phyloP scores from a whole-genome alignment of 2,329 filamentous ascomycete species.

The Chaetoscypha palmicola region DNA sequence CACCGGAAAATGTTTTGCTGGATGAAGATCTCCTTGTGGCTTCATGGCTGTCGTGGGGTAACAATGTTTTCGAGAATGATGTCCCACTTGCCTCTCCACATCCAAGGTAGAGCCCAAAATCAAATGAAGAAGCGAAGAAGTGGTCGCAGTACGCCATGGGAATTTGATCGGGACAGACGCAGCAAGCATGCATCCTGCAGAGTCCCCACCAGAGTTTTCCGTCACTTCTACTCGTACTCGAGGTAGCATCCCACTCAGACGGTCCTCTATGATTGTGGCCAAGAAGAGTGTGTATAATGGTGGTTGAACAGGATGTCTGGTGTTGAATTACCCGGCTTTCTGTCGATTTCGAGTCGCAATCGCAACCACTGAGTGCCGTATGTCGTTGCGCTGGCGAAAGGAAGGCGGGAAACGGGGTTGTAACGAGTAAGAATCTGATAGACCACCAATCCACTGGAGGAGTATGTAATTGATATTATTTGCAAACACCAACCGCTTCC shows the following conservation, averaged over 20 bases:
- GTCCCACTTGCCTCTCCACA: neutral
- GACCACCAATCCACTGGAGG: too few relatives aligned
- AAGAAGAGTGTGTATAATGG: too few relatives aligned
- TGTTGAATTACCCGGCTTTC: too few relatives aligned
- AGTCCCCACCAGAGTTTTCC: neutral
- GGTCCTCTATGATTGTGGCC: too few relatives aligned
- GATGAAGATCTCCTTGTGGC: neutral
- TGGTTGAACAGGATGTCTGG: too few relatives aligned
- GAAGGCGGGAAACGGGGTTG: too few relatives aligned
- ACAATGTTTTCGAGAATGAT: neutral
- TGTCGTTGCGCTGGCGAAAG: too few relatives aligned
- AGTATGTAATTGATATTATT: too few relatives aligned
- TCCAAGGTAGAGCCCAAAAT: neutral
- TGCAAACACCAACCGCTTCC: too few relatives aligned
- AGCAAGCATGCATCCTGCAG: constrained; percentile 1
- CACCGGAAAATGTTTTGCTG: neutral
- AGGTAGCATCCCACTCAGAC: neutral
- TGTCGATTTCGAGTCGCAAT: too few relatives aligned
- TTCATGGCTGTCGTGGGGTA: neutral
- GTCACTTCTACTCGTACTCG: neutral
- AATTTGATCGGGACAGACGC: constrained; percentile 5
- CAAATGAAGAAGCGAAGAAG: neutral
- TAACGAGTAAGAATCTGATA: too few relatives aligned
- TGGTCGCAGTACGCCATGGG: neutral
- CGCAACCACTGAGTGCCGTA: too few relatives aligned